Base-by-base conservation (phyloP, 2,329 filamentous ascomycete species). In the Aspergillus viridinutans region DNA sequence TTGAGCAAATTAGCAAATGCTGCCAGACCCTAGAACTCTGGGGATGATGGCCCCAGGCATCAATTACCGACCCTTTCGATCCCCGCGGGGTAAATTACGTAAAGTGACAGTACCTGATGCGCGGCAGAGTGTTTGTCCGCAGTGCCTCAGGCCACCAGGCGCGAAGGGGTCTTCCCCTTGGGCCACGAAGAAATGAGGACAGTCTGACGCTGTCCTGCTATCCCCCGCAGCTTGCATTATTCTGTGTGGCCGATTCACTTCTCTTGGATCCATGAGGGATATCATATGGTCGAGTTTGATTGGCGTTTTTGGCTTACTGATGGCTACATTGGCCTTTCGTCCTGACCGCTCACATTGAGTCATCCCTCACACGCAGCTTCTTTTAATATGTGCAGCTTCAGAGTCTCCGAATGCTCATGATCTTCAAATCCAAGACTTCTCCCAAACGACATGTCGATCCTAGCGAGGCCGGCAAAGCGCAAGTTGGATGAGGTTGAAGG, bases 401-500 rank as follows among this genome's bases (percentile, higher is more conserved):
- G 48, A 28, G 49, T 49, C 47, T 12, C 21, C 29, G 7, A 10
- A 45, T 40, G 12, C 54, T 48, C 42, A 58, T 57, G 57, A 62
- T 51, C 51, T 61, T 64, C 60, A 57, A 52, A 50, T 38, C 29
- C 50, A 38, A 32, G 17, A 20, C 21, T 35, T 3, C 25, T 26
- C 35, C 32, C 26, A 55, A 52, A 55, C 57, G 66, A 35, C 28
- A 69, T 73, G 71, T 72, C 71, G 40, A 62, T 71, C 45, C 60
- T 72, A 40, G 66, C 65, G 50, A 67, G 68, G 42, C 68, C 68
- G 26, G 59, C 62, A 25, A 73, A 73, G 57, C 69, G 71, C 59
- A 70, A 71, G 58, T 57, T 71, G 23, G 60, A 65, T 47, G 65
- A 71, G 51, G 53, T 64, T 21, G 68, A 67, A 17, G 50, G 54